Evolutionary conservation across 176 grass and related monocot species (phyloP), one percentile per base, ranked within the genome.

Genomic region (Oryza glaberrima): DNA sequence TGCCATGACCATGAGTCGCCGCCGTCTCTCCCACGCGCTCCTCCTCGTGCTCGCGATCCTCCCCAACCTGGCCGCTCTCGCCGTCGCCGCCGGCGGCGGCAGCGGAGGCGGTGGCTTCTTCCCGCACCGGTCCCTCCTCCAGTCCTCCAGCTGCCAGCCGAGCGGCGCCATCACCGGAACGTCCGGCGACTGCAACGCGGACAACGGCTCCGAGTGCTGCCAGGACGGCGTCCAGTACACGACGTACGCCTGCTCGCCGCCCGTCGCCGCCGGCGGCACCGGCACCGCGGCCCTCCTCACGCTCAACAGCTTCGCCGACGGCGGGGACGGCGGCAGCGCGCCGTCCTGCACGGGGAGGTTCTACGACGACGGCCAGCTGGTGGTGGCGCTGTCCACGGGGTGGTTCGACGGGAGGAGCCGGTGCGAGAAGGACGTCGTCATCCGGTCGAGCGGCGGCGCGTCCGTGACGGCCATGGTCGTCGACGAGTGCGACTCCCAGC

Each of bases 401-500:
- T 93, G 88, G 91, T 86, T 90, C 20, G 85, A 86, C 51, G 83
- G 86, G 22, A 47, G 45, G 45, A 47, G 11, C 12, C 88, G 88
- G 17, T 93, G 91, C 38, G 45, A 47, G 45, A 70, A 77, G 83
- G 81, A 64, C 10, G 61, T 47, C 45, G 45, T 47, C 10, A 56
- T 90, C 75, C 78, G 66, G 17, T 49, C 90, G 45, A 3, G 10
- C 72, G 52, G 43, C n/a, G 88, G 56, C 3, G 41, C 45, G 45
- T 84, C 73, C 26, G 88, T 88, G 54, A 25, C 88, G 12, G 88
- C 91, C 63, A 90, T 86, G 88, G 91, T 90, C 45, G 88, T 93
- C 19, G 91, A 93, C 79, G 88, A 93, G 85, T 93, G 91, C 9
- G 91, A 93, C 73, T 90, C 91, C 11, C 45, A 47, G 45, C 45